Base-by-base conservation (phyloP, 2,329 filamentous ascomycete genomes). In the Ascochyta rabiei region DNA sequence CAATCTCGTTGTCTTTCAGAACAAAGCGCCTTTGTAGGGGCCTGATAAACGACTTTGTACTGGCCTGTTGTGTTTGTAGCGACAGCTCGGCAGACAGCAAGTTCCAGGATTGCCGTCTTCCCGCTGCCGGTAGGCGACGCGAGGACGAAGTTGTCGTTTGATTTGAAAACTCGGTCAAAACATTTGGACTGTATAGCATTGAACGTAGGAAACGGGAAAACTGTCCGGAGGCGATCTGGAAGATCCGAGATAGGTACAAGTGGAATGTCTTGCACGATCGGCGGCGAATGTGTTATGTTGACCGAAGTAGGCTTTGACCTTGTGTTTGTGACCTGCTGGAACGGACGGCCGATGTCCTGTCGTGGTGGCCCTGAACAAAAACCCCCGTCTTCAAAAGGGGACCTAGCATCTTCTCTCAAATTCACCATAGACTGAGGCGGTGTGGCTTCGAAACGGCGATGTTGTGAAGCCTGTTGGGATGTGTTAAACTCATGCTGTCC, bases 151-250 rank as follows among this genome's bases (percentile, higher is more conserved):
- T 96, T 96, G 70, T 91, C 83, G 61, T 87, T 83, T 0, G 84
- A 84, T 6, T 81, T 77, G 69, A 90, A 93, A 0, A 90, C 81
- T 0, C 80, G 71, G 0, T 81, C 70, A 62, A 93, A 95, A 64
- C 88, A 91, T 68, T 88, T 91, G 0, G 91, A 95, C 67, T 96
- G 91, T 0, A 93, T 83, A 6, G 88, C 89, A 69, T 96, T 96
- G 77, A 96, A 91, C 0, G 89, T 74, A 1, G 86, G 82, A 61
- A 89, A 95, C 0, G 86, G 82, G 64, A 95, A 96, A 0, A 93
- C 71, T 1, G 83, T 76, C 19, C 86, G 84, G 61, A 91, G 85
- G 33, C 82, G 84, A 73, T 93, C 88, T 2, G 90, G 87, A 1
- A 95, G 77, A 10, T 82, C 79, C 54, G 83, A 77, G 1, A 82